Percentiles rank a stretch among this genome's conserved stretches.
phyloP scores from a whole-genome alignment of 192 early-diverging fungal genomes.

The Lunasporangiospora selenospora region DNA sequence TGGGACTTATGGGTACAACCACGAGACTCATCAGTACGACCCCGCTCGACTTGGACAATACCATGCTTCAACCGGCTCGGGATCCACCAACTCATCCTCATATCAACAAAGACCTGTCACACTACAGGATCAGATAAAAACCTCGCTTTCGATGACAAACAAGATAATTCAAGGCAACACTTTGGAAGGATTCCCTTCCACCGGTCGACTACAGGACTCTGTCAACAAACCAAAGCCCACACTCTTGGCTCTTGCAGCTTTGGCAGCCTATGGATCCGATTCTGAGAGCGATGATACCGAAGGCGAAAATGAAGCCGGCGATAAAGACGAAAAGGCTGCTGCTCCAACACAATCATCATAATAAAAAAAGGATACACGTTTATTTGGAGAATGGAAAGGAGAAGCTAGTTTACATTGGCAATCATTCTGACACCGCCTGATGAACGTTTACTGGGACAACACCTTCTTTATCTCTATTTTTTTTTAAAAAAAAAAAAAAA shows the following conservation, averaged over 20 bases:
- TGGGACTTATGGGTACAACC: slow-evolving; percentile 40
- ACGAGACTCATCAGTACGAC: slow-evolving; percentile 34
- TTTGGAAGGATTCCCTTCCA: neutral
- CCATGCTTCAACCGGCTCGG: neutral
- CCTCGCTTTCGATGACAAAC: slow-evolving; percentile 30
- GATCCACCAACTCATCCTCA: neutral
- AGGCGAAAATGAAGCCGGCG: slow-evolving; percentile 5
- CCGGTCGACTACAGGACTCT: neutral
- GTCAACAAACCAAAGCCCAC: slow-evolving; percentile 11
- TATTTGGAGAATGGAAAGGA: too few relatives aligned
- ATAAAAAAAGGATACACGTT: too few relatives aligned
- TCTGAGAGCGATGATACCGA: slow-evolving; percentile 46
- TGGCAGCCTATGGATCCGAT: slow-evolving; percentile 56
- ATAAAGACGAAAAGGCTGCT: too few relatives aligned
- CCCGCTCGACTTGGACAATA: slow-evolving; percentile 12
- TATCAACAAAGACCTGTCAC: neutral
- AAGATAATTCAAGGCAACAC: slow-evolving; percentile 9
- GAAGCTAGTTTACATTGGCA: too few relatives aligned
- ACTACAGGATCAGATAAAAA: slow-evolving; percentile 19
- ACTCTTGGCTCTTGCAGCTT: slow-evolving; percentile 28
- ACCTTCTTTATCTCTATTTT: slow-evolving; percentile 32
- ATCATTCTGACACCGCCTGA: too few relatives aligned
- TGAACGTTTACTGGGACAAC: slow-evolving; percentile 21
- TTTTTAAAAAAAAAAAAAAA: neutral
- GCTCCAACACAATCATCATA: too few relatives aligned